Evolutionary conservation across 208 protist genomes (phyloP), one percentile per base, ranked within the genome.

Genomic region (Leishmania major): DNA sequence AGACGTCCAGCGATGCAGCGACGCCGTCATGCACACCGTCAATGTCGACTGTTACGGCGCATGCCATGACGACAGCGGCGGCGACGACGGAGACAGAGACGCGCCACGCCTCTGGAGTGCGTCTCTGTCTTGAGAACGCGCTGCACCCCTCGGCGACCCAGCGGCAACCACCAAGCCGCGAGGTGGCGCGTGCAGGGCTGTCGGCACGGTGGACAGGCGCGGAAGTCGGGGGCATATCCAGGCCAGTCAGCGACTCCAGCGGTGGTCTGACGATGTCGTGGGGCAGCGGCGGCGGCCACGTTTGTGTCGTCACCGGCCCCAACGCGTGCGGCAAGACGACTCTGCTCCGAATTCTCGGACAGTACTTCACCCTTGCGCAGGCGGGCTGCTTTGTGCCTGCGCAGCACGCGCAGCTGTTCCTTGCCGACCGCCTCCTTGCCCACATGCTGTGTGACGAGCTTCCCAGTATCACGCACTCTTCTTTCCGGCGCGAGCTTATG

Each of bases 261-360:
- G 85, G 66, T 37, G 84, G 77, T 13, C 49, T 84, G 40, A 74
- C 71, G 22, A 60, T 89, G 8, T 79, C 83, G 4, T 90, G 89
- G 87, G 80, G 75, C 10, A 69, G 66, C 64, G 80, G 43, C 55
- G 86, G 81, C 53, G 86, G 83, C 7, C 75, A 66, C 49, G 90
- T 98, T 15, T 84, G 98, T 25, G 73, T 99, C 22, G 57, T 99
- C 47, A 97, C 96, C 31, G 98, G 98, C 13, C 96, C 96, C 15
- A 99, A 99, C 84, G 95, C 96, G 53, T 90, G 92, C 10, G 98
- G 98, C n/a, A 99, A 99, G 84, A 97, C 96, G 47, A 99, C 96
- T 17, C 93, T 99, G 64, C 92, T 99, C 19, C 88, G 94, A 45
- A 91, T 97, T 67, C 77, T 99, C 13, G 97, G 95, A 1, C 94